Evolutionary conservation across 2,329 filamentous ascomycete species (phyloP).

Genomic region (Alternaria brassicicola): DNA sequence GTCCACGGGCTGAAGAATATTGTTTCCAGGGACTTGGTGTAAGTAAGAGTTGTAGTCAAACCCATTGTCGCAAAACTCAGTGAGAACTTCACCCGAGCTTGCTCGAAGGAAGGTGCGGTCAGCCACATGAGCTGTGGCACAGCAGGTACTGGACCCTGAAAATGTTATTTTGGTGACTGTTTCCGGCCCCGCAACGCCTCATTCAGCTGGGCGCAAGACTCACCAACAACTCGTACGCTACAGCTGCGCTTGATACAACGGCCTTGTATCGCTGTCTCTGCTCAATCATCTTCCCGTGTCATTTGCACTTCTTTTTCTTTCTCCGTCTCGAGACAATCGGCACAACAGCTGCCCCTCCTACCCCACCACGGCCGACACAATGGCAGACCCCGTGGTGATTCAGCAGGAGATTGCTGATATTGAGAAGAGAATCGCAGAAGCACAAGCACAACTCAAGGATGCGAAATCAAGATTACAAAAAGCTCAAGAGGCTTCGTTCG

Average conservation of each 20-base stretch:
- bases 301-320: neutral
- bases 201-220: slow-evolving; percentile 22
- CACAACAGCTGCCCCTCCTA: slow-evolving; percentile 25
- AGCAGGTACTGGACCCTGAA: slow-evolving; percentile 11
- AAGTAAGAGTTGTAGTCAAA: neutral
- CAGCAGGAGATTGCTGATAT: slow-evolving; percentile 41
- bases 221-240: slow-evolving; percentile 7
- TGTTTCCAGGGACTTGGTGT: neutral
- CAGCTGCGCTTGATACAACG: slow-evolving; percentile 13
- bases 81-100: neutral
- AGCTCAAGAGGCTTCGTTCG: slow-evolving; percentile 24
- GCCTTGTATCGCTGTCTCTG: slow-evolving; percentile 1
- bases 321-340: slow-evolving; percentile 11
- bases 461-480: slow-evolving; percentile 38
- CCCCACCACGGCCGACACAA: slow-evolving; percentile 45
- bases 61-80: neutral
- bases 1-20: too few species aligned
- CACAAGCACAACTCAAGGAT: slow-evolving; percentile 39
- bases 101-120: neutral
- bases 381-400: slow-evolving; percentile 39
- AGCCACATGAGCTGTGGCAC: slow-evolving; percentile 16
- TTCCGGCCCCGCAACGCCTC: slow-evolving; percentile 23
- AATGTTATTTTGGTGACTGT: slow-evolving; percentile 18
- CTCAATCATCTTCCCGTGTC: neutral
- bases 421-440: slow-evolving; percentile 41